These are phyloP conservation scores for Alternaria infectoria DNA, from an alignment of 2,329 filamentous ascomycete species.

Conservation along the genomic window DNA sequence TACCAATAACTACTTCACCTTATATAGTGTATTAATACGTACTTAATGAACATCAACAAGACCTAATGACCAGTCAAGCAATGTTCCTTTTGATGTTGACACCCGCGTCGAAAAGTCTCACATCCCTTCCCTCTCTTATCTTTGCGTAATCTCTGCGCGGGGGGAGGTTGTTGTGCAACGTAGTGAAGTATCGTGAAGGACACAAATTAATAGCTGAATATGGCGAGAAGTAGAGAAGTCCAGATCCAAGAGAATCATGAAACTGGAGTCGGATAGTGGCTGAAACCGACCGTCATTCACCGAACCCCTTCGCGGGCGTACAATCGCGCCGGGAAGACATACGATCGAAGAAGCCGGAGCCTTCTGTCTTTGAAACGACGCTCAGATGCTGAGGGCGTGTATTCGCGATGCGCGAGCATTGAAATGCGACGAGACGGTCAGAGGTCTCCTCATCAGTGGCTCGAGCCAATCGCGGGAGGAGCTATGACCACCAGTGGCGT, in stretches of 20 bases:
- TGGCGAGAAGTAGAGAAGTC: neutral
- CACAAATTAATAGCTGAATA: rapidly evolving
- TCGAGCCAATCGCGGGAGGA: neutral
- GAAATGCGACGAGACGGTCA: neutral
- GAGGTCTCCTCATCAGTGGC: neutral
- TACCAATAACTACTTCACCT: neutral
- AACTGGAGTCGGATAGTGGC: neutral
- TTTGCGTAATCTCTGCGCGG: too few relatives aligned
- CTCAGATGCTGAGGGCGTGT: neutral
- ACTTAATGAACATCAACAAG: neutral
- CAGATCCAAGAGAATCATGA: neutral
- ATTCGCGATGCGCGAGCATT: neutral
- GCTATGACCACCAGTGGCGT: neutral
- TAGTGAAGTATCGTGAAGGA: neutral
- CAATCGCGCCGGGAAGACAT: neutral
- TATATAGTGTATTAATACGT: neutral
- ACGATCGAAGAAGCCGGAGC: neutral
- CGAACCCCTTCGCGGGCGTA: neutral
- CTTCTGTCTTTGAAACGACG: neutral
- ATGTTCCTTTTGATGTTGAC: neutral
- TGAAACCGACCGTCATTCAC: neutral
- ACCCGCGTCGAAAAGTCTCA: rapidly evolving
- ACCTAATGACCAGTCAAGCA: neutral
- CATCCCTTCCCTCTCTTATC: neutral
- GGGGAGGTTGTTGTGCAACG: too few relatives aligned